Conservation (phyloP, 2,329 filamentous ascomycete species). For the Sporothrix brunneoviolacea region DNA sequence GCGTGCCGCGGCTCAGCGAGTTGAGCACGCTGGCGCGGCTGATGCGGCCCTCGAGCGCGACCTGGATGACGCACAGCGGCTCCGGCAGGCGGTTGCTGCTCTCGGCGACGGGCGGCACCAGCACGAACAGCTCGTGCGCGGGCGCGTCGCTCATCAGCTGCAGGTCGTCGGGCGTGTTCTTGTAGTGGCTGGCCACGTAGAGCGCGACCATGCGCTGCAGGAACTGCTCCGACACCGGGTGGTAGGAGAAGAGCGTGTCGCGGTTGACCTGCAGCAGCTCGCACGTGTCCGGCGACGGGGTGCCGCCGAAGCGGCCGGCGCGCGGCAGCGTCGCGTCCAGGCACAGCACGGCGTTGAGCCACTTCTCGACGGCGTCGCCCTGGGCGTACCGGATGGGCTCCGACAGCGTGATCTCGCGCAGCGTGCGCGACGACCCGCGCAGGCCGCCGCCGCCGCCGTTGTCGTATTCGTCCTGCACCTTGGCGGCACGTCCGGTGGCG, state of each 20-base stretch:
- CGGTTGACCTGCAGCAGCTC: slow-evolving; percentile 91
- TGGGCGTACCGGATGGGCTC: slow-evolving; percentile 93
- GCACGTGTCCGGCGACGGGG: slow-evolving; percentile 84
- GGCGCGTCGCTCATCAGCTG: slow-evolving; percentile 98
- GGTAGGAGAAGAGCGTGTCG: slow-evolving; percentile 96
- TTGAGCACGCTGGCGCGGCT: slow-evolving; percentile 88
- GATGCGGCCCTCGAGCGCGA: slow-evolving; percentile 90
- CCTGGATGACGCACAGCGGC: slow-evolving; percentile 89
- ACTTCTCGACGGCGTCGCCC: slow-evolving; percentile 88
- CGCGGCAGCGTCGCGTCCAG: slow-evolving; percentile 83
- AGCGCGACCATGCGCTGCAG: slow-evolving; percentile 96
- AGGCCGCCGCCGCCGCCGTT: slow-evolving; percentile 41
- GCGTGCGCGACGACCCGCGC: slow-evolving; percentile 47
- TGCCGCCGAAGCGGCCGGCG: slow-evolving; percentile 68
- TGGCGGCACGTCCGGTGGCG: slow-evolving; percentile 65
- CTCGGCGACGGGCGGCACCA: slow-evolving; percentile 78
- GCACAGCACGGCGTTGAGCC: slow-evolving; percentile 90
- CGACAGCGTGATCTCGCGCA: slow-evolving; percentile 85
- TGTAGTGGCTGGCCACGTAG: slow-evolving; percentile 96
- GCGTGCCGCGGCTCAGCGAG: slow-evolving; percentile 78
- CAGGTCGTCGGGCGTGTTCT: slow-evolving; percentile 96
- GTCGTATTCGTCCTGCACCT: slow-evolving; percentile 52
- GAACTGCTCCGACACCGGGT: slow-evolving; percentile 94
- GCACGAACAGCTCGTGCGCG: slow-evolving; percentile 90
- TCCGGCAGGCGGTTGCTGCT: slow-evolving; percentile 75